Conservation (phyloP, 495 filamentous ascomycete genomes). For the Penicillium atrosanguineum region DNA sequence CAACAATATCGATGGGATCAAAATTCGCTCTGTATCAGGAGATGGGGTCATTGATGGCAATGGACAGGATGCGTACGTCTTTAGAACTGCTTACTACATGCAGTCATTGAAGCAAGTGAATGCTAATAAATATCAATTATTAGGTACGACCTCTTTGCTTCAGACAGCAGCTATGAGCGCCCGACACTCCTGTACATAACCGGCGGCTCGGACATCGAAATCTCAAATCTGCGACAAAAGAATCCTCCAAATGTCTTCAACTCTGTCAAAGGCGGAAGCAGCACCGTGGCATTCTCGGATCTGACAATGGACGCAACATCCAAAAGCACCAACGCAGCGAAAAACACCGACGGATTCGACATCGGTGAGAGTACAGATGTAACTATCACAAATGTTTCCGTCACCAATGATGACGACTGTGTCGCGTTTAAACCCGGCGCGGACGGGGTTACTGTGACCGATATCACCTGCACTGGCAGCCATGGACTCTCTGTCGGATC, state of each 20-base stretch:
- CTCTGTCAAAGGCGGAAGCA: conserved; percentile 32
- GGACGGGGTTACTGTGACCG: conserved; percentile 34
- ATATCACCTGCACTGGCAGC: conserved; percentile 40
- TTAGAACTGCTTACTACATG: not conserved
- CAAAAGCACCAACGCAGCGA: conserved; percentile 34
- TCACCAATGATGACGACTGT: conserved; percentile 48
- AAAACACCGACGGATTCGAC: conserved; percentile 47
- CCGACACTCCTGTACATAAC: conserved; percentile 45
- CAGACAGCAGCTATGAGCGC: conserved; percentile 31
- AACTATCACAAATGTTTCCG: conserved; percentile 28
- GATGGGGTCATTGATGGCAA: conserved; percentile 45
- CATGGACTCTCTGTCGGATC: conserved; percentile 44
- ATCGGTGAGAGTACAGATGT: conserved; percentile 43
- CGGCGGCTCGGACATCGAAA: conserved; percentile 30
- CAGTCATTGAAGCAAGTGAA: too few species aligned
- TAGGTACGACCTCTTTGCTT: conserved; percentile 39
- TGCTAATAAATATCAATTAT: too few species aligned
- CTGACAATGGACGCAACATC: conserved; percentile 35
- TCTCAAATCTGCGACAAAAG: conserved; percentile 33
- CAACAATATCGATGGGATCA: conserved; percentile 31
- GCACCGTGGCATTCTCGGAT: conserved; percentile 29
- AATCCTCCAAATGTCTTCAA: conserved; percentile 48
- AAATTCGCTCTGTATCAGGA: conserved; percentile 38
- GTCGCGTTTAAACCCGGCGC: conserved; percentile 45
- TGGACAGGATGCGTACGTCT: conserved; percentile 37